Base-by-base conservation (phyloP, 768 basidiomycete genomes). In the Tulasnella sp. region DNA sequence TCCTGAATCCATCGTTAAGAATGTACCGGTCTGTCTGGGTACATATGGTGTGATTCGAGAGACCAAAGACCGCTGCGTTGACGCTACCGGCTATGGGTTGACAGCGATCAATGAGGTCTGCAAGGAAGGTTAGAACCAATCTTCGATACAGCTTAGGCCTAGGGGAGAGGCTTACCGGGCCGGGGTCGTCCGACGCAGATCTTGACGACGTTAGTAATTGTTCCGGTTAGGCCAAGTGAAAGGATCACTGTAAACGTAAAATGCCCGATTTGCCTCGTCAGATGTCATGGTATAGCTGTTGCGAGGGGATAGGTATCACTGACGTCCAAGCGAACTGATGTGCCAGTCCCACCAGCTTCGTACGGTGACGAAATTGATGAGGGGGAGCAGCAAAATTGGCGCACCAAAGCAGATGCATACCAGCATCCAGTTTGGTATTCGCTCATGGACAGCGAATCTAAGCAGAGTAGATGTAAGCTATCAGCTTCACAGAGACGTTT, bases 341-440 rank as follows among this genome's bases (percentile, higher is more conserved):
- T 97, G 96, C 37, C 91, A 84, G 80, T 97, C 96, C 95, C 96
- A 98, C 85, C 89, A 90, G 5, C 89, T 91, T 19, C 91, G 87
- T 36, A 94, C 85, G 31, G 93, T 91, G 19, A 92, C 70, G n/a
- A 49, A 77, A 79, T 93, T 93, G 79, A 96, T 86, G 29, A 89
- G 79, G 29, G 90, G 86, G 80, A 93, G 89, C 49, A 94, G 83
- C 64, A 89, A 79, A 31, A 93, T 81, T 0, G 96, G 97, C 3
- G 93, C 86, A 3, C 90, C 88, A 36, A 87, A 68, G 15, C 87
- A 86, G 49, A 88, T 84, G 75, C 85, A 69, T 25, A 80, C 77
- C 9, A 84, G 80, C 6, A 83, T 72, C 64, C 80, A 82, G 54
- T 75, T 91, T 3, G 93, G 91, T 12, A 95, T 87, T 73, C 94